These are phyloP conservation scores for Furcasterigmium furcatum DNA, from an alignment of 2,329 filamentous ascomycete species.

Conservation along the genomic window DNA sequence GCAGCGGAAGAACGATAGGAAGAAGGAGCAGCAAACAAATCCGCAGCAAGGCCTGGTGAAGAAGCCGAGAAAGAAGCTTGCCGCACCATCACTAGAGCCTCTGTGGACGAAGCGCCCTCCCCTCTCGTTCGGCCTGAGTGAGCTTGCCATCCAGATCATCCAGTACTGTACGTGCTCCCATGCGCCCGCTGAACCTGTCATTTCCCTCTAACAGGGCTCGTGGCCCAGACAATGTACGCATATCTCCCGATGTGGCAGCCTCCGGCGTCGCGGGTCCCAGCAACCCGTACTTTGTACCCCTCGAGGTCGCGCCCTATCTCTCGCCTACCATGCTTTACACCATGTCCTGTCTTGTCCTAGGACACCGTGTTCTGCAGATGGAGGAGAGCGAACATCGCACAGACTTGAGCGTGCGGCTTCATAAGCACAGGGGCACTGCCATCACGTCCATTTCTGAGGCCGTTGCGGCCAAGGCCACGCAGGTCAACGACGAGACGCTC, in stretches of 20 bases:
- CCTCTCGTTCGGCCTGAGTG: no score
- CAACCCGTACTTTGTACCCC: constrained; percentile 9
- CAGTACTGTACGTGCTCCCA: constrained; percentile 10
- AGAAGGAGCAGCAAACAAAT: not conserved
- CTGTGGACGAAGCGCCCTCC: no score
- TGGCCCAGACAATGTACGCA: constrained; percentile 11
- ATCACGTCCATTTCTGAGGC: constrained; percentile 10
- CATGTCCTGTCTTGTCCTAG: constrained; percentile 9
- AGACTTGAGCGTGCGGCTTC: constrained; percentile 7
- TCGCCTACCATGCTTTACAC: constrained; percentile 7
- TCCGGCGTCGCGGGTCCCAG: constrained; percentile 3
- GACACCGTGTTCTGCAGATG: constrained; percentile 12
- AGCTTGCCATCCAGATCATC: no score
- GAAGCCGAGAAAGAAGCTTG: not conserved
- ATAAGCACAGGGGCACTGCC: constrained; percentile 12
- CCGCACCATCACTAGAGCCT: no score
- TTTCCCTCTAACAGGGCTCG: not conserved
- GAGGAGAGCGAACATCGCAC: constrained; percentile 4
- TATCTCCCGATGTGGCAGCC: constrained; percentile 14
- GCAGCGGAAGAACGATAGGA: not conserved
- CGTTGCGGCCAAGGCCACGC: not conserved
- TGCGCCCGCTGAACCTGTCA: not conserved
- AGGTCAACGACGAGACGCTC: constrained; percentile 1
- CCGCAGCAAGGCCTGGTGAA: not conserved
- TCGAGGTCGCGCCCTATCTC: constrained; percentile 2